Conservation (phyloP, 805 yeast genomes). For the Metahyphopichia silvanorum region DNA sequence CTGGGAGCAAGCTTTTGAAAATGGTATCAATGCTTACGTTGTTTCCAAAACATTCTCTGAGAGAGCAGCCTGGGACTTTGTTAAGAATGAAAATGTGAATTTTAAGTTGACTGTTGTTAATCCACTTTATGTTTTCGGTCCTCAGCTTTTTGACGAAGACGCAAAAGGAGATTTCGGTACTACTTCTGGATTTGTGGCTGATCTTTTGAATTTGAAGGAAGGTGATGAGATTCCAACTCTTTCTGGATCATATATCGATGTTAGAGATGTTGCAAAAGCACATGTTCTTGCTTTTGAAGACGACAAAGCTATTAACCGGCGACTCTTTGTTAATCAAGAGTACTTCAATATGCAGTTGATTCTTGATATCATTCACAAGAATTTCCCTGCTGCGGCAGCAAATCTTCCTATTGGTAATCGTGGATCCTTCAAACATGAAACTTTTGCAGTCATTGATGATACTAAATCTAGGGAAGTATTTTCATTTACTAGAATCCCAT, state of each 20-base stretch:
- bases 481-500: slow-evolving; percentile 28
- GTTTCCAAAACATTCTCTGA: slow-evolving; percentile 57
- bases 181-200: slow-evolving; percentile 24
- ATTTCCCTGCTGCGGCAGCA: slow-evolving; percentile 15
- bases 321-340: slow-evolving; percentile 20
- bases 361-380: slow-evolving; percentile 17
- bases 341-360: slow-evolving; percentile 20
- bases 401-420: slow-evolving; percentile 11
- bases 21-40: slow-evolving; percentile 25
- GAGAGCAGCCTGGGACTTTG: slow-evolving; percentile 53
- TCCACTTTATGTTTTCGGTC: slow-evolving; percentile 50
- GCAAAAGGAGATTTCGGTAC: slow-evolving; percentile 19
- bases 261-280: slow-evolving; percentile 60
- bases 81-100: slow-evolving; percentile 32
- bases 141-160: slow-evolving; percentile 42
- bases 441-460: slow-evolving; percentile 19
- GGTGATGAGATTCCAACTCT: slow-evolving; percentile 10
- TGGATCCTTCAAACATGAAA: slow-evolving; percentile 4
- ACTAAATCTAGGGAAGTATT: slow-evolving; percentile 28
- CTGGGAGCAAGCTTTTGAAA: slow-evolving; percentile 24
- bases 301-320: slow-evolving; percentile 23
- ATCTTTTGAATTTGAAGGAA: slow-evolving; percentile 20
- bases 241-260: slow-evolving; percentile 41
- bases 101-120: slow-evolving; percentile 40
- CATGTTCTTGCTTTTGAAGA: slow-evolving; percentile 50